phyloP scores from a whole-genome alignment of 495 filamentous ascomycete genomes.

The Durotheca rogersii region DNA sequence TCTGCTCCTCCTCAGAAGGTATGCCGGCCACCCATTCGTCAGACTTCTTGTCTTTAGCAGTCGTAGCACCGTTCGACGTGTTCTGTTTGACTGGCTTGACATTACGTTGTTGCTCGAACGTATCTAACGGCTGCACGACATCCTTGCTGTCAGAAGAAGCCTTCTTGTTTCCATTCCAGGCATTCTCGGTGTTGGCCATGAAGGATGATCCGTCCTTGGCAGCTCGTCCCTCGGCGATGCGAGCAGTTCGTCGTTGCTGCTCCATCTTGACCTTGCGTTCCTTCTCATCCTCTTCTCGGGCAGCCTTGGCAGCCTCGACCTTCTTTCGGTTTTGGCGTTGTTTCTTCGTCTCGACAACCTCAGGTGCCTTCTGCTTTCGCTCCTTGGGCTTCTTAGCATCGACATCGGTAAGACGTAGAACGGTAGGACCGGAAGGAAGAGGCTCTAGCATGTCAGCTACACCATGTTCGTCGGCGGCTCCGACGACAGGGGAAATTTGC shows the following conservation, averaged over 20 bases:
- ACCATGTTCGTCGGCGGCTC: slow-evolving; percentile 56
- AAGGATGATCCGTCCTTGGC: slow-evolving; percentile 67
- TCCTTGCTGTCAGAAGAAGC: slow-evolving; percentile 45
- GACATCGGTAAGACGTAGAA: slow-evolving; percentile 71
- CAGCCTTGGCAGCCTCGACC: slow-evolving; percentile 68
- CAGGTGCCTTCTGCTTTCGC: slow-evolving; percentile 56
- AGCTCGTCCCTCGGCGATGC: slow-evolving; percentile 75
- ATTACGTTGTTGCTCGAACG: slow-evolving; percentile 58
- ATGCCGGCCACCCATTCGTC: slow-evolving; percentile 58
- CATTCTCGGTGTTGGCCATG: slow-evolving; percentile 54
- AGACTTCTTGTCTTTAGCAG: slow-evolving; percentile 33
- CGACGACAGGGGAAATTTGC: slow-evolving; percentile 57
- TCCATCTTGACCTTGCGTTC: slow-evolving; percentile 70
- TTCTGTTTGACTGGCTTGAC: slow-evolving; percentile 24
- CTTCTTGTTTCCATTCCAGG: slow-evolving; percentile 59
- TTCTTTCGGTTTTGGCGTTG: slow-evolving; percentile 84
- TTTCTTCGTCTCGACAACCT: slow-evolving; percentile 78
- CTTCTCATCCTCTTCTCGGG: slow-evolving; percentile 72
- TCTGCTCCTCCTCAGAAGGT: slow-evolving; percentile 83
- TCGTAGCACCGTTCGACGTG: slow-evolving; percentile 24
- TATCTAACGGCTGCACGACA: slow-evolving; percentile 71
- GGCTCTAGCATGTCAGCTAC: slow-evolving; percentile 89
- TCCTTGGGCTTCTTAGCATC: slow-evolving; percentile 61
- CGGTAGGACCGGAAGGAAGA: slow-evolving; percentile 63
- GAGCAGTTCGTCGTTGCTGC: slow-evolving; percentile 75